Percentiles rank a stretch among this genome's conserved stretches.
These are phyloP conservation scores for Pseudogymnoascus verrucosus DNA, from an alignment of 2,329 filamentous ascomycete genomes.

Conservation along the genomic window DNA sequence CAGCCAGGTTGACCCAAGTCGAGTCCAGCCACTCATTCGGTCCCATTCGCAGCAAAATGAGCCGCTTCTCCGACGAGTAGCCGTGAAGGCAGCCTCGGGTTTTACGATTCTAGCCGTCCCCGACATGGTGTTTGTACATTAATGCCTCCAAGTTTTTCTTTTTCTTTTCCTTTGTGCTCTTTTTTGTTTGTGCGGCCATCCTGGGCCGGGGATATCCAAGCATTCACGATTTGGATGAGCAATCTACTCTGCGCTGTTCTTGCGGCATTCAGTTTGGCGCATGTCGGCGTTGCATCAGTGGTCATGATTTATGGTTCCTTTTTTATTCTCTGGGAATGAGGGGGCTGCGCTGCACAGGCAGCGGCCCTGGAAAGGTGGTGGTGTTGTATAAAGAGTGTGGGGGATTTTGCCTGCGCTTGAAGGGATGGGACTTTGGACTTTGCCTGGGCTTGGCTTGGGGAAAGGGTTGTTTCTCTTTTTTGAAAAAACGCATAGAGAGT, in stretches of 20 bases:
- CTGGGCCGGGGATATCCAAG: slow-evolving; percentile 30
- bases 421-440: background rate
- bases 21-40: slow-evolving; percentile 55
- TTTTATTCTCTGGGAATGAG: background rate
- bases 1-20: slow-evolving; percentile 73
- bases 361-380: background rate
- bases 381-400: background rate
- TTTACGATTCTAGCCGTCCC: background rate
- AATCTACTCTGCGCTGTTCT: slow-evolving; percentile 32
- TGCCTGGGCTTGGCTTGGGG: background rate
- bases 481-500: background rate
- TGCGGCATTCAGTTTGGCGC: slow-evolving; percentile 19
- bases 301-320: slow-evolving; percentile 4
- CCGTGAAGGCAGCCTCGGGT: background rate
- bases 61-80: background rate
- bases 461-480: background rate
- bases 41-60: slow-evolving; percentile 20
- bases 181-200: slow-evolving; percentile 31
- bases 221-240: slow-evolving; percentile 43
- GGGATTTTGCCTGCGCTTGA: background rate
- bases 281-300: slow-evolving; percentile 25
- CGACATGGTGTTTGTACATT: slow-evolving; percentile 23
- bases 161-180: slow-evolving; percentile 25
- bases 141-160: slow-evolving; percentile 16
- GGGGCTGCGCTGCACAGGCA: background rate